These are phyloP conservation scores for Wickerhamiella vanderwaltii DNA, from an alignment of 805 yeast genomes.

Conservation along the genomic window DNA sequence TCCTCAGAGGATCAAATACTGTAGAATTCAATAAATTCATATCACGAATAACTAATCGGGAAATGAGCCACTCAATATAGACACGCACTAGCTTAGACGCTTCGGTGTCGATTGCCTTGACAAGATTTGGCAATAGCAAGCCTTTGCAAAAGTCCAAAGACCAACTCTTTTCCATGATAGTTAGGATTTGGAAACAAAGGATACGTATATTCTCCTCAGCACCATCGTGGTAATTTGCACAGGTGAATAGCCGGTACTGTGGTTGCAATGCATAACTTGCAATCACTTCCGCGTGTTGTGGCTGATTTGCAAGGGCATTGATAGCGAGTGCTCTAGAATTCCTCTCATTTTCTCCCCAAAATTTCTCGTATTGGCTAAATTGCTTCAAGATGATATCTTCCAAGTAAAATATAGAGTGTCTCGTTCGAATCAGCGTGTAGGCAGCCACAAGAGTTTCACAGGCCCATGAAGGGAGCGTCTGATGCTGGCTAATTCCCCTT, in stretches of 20 bases:
- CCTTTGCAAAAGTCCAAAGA: conserved; percentile 19
- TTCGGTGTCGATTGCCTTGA: conserved; percentile 41
- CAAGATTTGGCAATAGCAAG: conserved; percentile 23
- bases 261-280: background rate
- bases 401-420: conserved; percentile 43
- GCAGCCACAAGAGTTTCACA: conserved; percentile 36
- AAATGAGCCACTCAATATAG: conserved; percentile 69
- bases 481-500: conserved; percentile 28
- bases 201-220: conserved; percentile 57
- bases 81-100: conserved; percentile 66
- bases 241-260: conserved; percentile 34
- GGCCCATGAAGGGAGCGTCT: conserved; percentile 34
- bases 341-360: conserved; percentile 49
- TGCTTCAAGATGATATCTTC: conserved; percentile 43
- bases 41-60: conserved; percentile 32
- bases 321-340: conserved; percentile 40
- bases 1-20: conserved; percentile 14
- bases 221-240: conserved; percentile 50
- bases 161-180: conserved; percentile 32
- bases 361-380: conserved; percentile 30
- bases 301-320: conserved; percentile 31
- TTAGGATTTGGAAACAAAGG: conserved; percentile 42
- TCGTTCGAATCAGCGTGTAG: conserved; percentile 41
- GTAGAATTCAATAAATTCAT: conserved; percentile 12
- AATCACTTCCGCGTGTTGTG: conserved; percentile 2